Evolutionary conservation across 2,329 filamentous ascomycete genomes (phyloP), one percentile per base, ranked within the genome.

Genomic region (Fusarium citri): DNA sequence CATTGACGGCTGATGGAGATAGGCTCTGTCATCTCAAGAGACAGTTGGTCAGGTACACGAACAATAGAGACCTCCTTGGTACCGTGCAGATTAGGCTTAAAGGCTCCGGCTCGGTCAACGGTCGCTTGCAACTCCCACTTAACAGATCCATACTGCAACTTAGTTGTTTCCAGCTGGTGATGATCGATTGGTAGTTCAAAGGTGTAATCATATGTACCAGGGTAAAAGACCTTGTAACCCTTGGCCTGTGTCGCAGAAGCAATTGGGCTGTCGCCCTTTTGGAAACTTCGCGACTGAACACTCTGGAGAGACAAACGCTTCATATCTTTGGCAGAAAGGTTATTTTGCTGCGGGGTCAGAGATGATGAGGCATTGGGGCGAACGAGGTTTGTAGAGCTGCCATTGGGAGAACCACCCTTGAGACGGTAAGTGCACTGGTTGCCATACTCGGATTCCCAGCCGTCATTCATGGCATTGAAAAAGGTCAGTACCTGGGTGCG

Each of bases 1-100:
- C 94, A 98, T 67, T 93, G 94, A 22, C 94, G 87, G 69, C 92
- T 95, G 76, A 98, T 97, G 14, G 94, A 95, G 74, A 98, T 97
- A 5, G 94, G 94, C 77, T 98, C 94, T 26, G 94, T 91, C 79
- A 94, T 94, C 79, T 98, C 94, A 25, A 97, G 84, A 1, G 94
- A 97, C 47, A 94, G 88, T 80, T 97, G 94, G 50, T 95, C 89
- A 0, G 94, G 94, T 6, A 96, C 90, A 46, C 94, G 91, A 55
- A 97, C 93, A 49, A 98, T 89, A 11, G 87, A 88, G 5, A 98
- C 90, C 78, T 97, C 94, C 77, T 94, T 93, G 45, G 84, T 86
- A 41, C 94, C 94, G 59, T 94, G 86, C 3, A 98, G 83, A 72
- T 97, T 97, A 3, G 94, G 91, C 75, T 94, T 92, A 83, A 98